Base-by-base conservation (phyloP, 495 filamentous ascomycete species). In the Penicillium desertorum region DNA sequence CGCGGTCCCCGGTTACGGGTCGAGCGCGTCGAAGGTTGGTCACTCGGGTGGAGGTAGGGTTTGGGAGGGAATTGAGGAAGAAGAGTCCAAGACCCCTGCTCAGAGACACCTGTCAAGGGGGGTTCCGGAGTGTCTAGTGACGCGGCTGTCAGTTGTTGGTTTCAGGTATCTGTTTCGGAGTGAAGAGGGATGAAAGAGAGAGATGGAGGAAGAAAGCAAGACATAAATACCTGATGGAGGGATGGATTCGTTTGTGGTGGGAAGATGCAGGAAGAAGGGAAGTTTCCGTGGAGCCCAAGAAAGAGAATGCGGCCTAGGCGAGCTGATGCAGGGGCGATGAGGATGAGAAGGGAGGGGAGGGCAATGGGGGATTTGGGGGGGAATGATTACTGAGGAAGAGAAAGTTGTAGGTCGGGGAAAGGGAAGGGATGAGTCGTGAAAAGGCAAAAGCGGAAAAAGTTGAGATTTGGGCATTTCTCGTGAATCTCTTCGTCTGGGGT, bases 271-370 rank as follows among this genome's bases (percentile, higher is more conserved):
- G 52, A 59, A 58, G 62, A 50, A 59, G 60, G 45, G 64, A 65
- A 62, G 59, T 62, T 67, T 60, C 62, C 62, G 65, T 58, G 60
- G 61, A 57, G 63, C 58, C 55, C 64, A 61, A 68, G 62, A 64
- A 62, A 69, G 66, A 69, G 64, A 67, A 69, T 67, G 66, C 66
- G 61, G 61, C 42, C 60, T 63, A 64, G 63, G 57, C 61, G 66
- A 64, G 63, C 25, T 53, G 51, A 66, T 60, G 63, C 54, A 64
- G 59, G 52, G 52, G 60, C 43, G 59, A 56, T 44, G 53, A 45
- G 32, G 56, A 53, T 45, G 47, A 53, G 32, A 45, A 55, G 34
- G 52, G 45, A 30, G 14, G 9, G 23, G 30, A 3, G 17, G 17
- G 4, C 14, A 16, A n/a, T 46, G 25, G 10, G 34, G 34, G 34